Conservation (phyloP, 768 basidiomycete genomes). For the Rhizopogon sp. region DNA sequence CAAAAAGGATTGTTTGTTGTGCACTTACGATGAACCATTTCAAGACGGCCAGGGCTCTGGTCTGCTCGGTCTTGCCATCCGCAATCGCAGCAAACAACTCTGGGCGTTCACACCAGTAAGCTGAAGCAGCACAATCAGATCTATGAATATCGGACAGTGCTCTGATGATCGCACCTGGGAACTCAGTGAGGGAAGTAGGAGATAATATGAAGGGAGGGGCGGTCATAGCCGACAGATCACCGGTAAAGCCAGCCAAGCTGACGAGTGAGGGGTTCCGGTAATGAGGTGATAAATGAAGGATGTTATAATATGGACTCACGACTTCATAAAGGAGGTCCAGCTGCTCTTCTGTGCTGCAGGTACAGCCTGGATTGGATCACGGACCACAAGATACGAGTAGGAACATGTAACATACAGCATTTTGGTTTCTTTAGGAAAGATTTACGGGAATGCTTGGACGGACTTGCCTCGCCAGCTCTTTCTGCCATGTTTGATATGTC, state of each 20-base stretch:
- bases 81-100: constrained; percentile 85
- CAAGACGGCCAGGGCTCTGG: constrained; percentile 74
- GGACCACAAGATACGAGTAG: constrained; percentile 12
- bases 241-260: constrained; percentile 82
- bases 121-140: constrained; percentile 32
- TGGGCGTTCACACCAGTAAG: constrained; percentile 97
- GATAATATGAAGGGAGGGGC: constrained; percentile 92
- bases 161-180: constrained; percentile 56
- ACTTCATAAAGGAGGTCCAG: constrained; percentile 91
- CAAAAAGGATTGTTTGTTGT: too few relatives aligned
- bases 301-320: constrained; percentile 43
- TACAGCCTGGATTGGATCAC: constrained; percentile 47
- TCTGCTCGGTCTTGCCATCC: constrained; percentile 67
- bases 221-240: constrained; percentile 80
- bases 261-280: too few relatives aligned
- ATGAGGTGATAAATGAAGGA: constrained; percentile 2
- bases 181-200: constrained; percentile 87
- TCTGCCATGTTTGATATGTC: constrained; percentile 25
- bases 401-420: constrained; percentile 26
- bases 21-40: constrained; percentile 87
- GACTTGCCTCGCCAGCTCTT: constrained; percentile 38
- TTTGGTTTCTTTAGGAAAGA: constrained; percentile 20
- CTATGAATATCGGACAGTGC: background rate
- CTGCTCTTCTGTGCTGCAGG: constrained; percentile 79
- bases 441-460: constrained; percentile 15